Conservation (phyloP, 768 basidiomycete genomes). For the Calvatia gigantea region DNA sequence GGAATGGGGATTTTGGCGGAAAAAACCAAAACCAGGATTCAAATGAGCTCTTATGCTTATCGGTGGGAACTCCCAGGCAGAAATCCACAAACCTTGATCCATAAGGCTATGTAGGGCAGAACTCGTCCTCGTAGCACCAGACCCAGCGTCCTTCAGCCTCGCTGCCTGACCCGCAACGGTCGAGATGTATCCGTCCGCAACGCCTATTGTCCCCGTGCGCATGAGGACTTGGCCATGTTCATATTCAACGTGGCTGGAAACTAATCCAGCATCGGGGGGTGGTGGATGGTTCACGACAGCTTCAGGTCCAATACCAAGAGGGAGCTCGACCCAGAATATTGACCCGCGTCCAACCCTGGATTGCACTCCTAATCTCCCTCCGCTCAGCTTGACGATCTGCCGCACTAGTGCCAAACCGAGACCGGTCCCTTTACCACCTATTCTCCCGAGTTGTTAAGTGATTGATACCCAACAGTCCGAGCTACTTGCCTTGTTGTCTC, state of each 20-base stretch:
- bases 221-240: constrained; percentile 4
- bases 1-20: not conserved
- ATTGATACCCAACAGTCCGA: not conserved
- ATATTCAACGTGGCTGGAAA: constrained; percentile 1
- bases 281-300: constrained; percentile 26
- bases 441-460: not conserved
- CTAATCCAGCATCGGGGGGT: not conserved
- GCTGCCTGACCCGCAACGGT: not conserved
- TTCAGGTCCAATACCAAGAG: constrained; percentile 70
- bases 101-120: constrained; percentile 63
- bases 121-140: constrained; percentile 27
- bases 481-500: constrained; percentile 51
- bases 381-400: constrained; percentile 73
- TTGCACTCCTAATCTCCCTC: constrained; percentile 69
- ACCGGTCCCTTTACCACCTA: constrained; percentile 67
- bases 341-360: constrained; percentile 67
- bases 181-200: not conserved
- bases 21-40: not conserved
- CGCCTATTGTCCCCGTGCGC: not conserved
- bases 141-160: not conserved
- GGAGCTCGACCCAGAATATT: constrained; percentile 87
- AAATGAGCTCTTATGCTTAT: not conserved
- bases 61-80: not conserved
- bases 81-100: constrained; percentile 36
- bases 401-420: constrained; percentile 74